Evolutionary conservation across 129 eudicot genomes (phyloP).

Genomic region (Artemisia annua): DNA sequence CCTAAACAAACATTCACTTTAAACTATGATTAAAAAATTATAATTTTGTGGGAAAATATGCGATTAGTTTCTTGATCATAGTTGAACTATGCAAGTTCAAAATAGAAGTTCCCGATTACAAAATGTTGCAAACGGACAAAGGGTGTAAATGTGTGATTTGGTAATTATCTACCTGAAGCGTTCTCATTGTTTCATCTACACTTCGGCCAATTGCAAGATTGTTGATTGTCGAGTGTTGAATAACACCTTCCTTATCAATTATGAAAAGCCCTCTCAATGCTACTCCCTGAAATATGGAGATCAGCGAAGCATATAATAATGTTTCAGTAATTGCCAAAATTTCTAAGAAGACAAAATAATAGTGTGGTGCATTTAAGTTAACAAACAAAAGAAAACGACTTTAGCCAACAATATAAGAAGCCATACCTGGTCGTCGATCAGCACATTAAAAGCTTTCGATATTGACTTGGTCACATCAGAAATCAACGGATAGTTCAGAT

Average conservation of each 20-base stretch:
- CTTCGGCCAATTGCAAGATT: constrained; percentile 94
- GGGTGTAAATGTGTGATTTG: too few relatives aligned
- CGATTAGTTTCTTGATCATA: too few relatives aligned
- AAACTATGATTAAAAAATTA: too few relatives aligned
- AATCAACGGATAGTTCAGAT: constrained; percentile 84
- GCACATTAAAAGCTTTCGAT: constrained; percentile 67
- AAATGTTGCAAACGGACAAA: too few relatives aligned
- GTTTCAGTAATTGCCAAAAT: neutral
- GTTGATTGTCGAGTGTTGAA: constrained; percentile 94
- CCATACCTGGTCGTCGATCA: constrained; percentile 85
- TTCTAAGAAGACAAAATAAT: too few relatives aligned
- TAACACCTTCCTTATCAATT: constrained; percentile 91
- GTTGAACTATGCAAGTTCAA: too few relatives aligned
- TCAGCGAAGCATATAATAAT: neutral
- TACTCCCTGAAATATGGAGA: constrained; percentile 55
- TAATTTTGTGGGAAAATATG: too few relatives aligned
- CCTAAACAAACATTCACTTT: too few relatives aligned
- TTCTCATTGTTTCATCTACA: constrained; percentile 93
- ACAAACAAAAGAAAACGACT: neutral
- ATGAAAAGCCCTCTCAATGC: constrained; percentile 92
- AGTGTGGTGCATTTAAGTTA: too few relatives aligned
- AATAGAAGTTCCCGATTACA: too few relatives aligned
- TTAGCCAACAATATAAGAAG: neutral
- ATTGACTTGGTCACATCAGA: constrained; percentile 94
- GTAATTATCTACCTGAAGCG: constrained; percentile 66